Evolutionary conservation across 371 early-diverging fungal species (phyloP), one percentile per base, ranked within the genome.

Genomic region (Mucor plumbeus): DNA sequence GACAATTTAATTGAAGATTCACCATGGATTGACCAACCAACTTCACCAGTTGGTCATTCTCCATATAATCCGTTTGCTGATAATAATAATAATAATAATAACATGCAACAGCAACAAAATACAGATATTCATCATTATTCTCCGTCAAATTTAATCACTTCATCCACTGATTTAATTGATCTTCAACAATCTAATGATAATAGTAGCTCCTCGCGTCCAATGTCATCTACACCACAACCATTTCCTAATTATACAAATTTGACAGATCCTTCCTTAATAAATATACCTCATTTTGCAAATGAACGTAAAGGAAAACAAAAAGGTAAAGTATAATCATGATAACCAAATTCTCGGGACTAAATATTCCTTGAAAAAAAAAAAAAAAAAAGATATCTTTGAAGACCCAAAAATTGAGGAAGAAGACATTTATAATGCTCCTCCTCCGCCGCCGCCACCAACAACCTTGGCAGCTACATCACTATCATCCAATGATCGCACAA

Each of bases 51-150:
- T n/a, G 58, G 38, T 34, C 69, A 69, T 54, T 66, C 70, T 36
- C 65, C 63, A 13, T 67, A 43, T 40, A 72, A 72, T 50, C 72
- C 72, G 8, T 72, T 72, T 57, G 44, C 61, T 33, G 44, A 55
- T 41, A 59, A 65, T 39, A 38, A 19, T n/a, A 41, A 3, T 26
- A 10, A 39, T 11, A 39, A 11, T 5, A 39, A 11, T 5, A 39
- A 39, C 39, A 39, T n/a, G 4, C 47, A 17, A 14, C 47, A n/a
- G 26, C 50, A 63, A 13, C 44, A 62, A 26, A 44, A 56, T 44
- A 31, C 65, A 41, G 36, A 59, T 36, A 31, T 19, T 13, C 36
- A 50, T 10, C 68, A 47, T 40, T 68, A 64, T 64, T 60, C 72
- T 63, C 60, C 67, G 63, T 67, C 67, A 11, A 44, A 70, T 40